Base-by-base conservation (phyloP, 2,329 filamentous ascomycete species). In the Albophoma yamanashiensis region DNA sequence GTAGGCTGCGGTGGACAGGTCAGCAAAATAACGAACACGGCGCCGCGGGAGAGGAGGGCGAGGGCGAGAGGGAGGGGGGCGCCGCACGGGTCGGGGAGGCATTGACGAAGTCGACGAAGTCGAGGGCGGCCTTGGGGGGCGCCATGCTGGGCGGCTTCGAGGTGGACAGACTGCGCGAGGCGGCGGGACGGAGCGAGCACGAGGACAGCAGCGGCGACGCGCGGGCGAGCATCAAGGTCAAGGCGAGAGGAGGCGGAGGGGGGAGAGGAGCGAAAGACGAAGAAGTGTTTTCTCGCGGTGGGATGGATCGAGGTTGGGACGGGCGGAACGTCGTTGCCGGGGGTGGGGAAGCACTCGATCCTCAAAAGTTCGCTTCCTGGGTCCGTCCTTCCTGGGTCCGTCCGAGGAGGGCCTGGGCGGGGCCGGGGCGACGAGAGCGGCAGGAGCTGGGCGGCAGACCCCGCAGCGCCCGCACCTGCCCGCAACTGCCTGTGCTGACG, bases 61-160 rank as follows among this genome's bases (percentile, higher is more conserved):
- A n/a, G n/a, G n/a, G n/a, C n/a, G n/a, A n/a, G n/a, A 20, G 39
- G 31, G 17, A 5, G 11, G 5, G 57, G 67, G 34, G 14, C 25
- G 14, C 8, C 85, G 67, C 82, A 96, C 92, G 93, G 58, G 92
- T 96, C 15, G 94, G 94, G 61, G 92, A 97, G 64, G 88, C 89
- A 76, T 97, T 96, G 73, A 97, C 88, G 77, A 96, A 97, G 76
- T 91, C 88, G 71, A 96, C 77, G 74, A 97, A 96, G 79, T 95
- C 91, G 75, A 89, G 78, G 59, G 90, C 90, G 59, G 84, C 75
- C 66, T 79, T 73, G 42, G 79, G 77, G 57, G 80, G 77, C 56
- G 80, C 76, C 82, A 84, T 84, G 67, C 62, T 74, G 69, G 64
- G 64, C n/a, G n/a, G n/a, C 61, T 67, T 57, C 1, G 72, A 68